These are phyloP conservation scores for Ceratocystis destructans DNA, from an alignment of 2,329 filamentous ascomycete species.

Conservation along the genomic window DNA sequence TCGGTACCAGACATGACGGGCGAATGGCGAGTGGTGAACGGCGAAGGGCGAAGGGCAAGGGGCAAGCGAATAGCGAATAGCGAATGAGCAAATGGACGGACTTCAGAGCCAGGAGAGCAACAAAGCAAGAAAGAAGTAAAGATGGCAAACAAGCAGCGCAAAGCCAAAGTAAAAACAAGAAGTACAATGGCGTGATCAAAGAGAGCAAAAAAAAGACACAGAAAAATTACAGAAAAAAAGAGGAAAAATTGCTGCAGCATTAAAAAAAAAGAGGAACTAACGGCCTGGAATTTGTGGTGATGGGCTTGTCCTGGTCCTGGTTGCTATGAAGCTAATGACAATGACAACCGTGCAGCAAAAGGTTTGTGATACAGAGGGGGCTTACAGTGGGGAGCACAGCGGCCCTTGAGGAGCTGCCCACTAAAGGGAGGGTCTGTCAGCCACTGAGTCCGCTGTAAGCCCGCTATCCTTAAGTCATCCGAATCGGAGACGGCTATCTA, in stretches of 20 bases:
- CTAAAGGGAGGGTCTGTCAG: background rate
- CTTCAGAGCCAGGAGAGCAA: background rate
- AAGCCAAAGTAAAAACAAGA: background rate
- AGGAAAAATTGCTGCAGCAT: background rate
- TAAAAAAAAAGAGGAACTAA: conserved; percentile 12
- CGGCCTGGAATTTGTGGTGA: conserved; percentile 9
- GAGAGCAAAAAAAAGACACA: background rate
- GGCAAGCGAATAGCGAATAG: conserved; percentile 25
- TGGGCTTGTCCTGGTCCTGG: conserved; percentile 11
- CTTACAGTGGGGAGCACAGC: background rate
- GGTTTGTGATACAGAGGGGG: too few species aligned
- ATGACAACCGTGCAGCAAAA: background rate
- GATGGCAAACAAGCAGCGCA: conserved; percentile 5
- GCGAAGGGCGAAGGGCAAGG: background rate
- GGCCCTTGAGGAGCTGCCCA: background rate
- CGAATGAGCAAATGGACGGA: too few species aligned
- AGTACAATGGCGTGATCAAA: conserved; percentile 3
- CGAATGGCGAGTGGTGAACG: conserved; percentile 6
- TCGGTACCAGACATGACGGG: conserved; percentile 44
- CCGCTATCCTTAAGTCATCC: background rate
- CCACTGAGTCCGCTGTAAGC: background rate
- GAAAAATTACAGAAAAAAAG: conserved; percentile 7
- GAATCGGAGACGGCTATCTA: conserved; percentile 12
- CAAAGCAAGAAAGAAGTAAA: conserved; percentile 1
- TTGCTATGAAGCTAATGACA: background rate